phyloP scores from a whole-genome alignment of 2,329 filamentous ascomycete genomes.

The Colletotrichum tabaci region DNA sequence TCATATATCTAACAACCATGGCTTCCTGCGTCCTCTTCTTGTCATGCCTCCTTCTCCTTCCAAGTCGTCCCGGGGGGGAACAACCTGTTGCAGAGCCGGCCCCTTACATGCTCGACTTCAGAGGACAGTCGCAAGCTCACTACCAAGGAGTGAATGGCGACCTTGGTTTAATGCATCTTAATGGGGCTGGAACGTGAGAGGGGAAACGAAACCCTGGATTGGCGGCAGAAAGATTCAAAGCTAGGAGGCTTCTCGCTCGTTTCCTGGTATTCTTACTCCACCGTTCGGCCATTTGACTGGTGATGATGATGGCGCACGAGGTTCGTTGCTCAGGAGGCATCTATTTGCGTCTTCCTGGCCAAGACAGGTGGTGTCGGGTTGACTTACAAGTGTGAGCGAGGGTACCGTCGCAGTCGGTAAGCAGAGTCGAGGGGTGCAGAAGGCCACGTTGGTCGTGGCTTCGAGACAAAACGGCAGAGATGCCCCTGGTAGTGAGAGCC shows the following conservation, averaged over 20 bases:
- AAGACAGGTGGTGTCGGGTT: constrained; percentile 27
- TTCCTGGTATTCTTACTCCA: constrained; percentile 15
- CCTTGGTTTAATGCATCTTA: constrained; percentile 19
- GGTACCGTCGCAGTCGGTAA: constrained; percentile 25
- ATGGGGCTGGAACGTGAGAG: constrained; percentile 29
- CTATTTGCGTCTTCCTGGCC: constrained; percentile 31
- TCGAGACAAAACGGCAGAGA: constrained; percentile 6
- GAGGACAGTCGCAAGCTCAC: constrained; percentile 21
- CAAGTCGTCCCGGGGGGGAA: constrained; percentile 18
- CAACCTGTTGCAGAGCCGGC: constrained; percentile 11
- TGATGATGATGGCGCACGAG: constrained; percentile 34
- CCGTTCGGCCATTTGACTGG: constrained; percentile 25
- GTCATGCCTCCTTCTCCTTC: constrained; percentile 8
- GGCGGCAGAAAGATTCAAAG: constrained; percentile 12
- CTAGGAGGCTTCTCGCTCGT: constrained; percentile 23
- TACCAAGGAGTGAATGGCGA: background rate
- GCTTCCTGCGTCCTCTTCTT: constrained; percentile 20
- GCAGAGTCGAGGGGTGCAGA: constrained; percentile 33
- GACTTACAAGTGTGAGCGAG: constrained; percentile 36
- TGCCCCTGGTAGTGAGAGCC: constrained; percentile 16
- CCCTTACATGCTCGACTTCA: constrained; percentile 20
- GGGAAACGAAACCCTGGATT: constrained; percentile 22
- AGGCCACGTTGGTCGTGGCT: constrained; percentile 11
- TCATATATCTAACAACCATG: constrained; percentile 25
- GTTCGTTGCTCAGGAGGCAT: constrained; percentile 27